Base-by-base conservation (phyloP, 2,329 filamentous ascomycete genomes). In the Graphiopsis chlorocephala region DNA sequence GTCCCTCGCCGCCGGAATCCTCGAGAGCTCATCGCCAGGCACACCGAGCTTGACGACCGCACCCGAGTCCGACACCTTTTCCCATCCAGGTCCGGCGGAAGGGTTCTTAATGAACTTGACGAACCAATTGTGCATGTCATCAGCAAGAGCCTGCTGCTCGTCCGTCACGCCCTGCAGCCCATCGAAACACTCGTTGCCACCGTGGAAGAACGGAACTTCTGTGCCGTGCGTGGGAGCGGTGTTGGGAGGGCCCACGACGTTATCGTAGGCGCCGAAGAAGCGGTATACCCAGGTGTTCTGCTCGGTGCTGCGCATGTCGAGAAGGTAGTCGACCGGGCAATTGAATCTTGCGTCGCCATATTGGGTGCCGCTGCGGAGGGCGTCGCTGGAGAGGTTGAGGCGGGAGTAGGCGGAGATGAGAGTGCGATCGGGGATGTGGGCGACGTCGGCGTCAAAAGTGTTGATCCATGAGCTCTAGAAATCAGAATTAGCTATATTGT, bases 401-500 rank as follows among this genome's bases (percentile, higher is more conserved):
- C 70, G 66, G 23, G 76, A 73, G 69, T 80, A 80, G 11, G 75
- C 73, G 1, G 62, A 68, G 29, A 77, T 64, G 5, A 80, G 70
- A 5, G 71, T 63, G 1, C 72, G 63, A 20, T 78, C 74, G 4
- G 77, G 75, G 12, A 80, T 75, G 42, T 78, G 73, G 2, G 74
- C 77, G 53, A 75, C 73, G 64, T 80, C 78, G 11, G 78, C 78
- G 33, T 80, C 73, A 56, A 80, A 81, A 1, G 78, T 78, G 14
- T 78, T 75, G 71, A 82, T 80, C 79, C 79, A 82, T 0, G 76
- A 74, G 67, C 76, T 76, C n/a, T n/a, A n/a, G n/a, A n/a, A n/a
- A n/a, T n/a, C n/a, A n/a, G n/a, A n/a, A n/a, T n/a, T n/a, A n/a
- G n/a, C n/a, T n/a, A n/a, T n/a, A n/a, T n/a, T n/a, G n/a, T n/a